A percentile compares a stretch with the other conserved stretches of the same genome.
phyloP scores from a whole-genome alignment of 768 basidiomycete species.

The Coprinopsis marcescibilis region DNA sequence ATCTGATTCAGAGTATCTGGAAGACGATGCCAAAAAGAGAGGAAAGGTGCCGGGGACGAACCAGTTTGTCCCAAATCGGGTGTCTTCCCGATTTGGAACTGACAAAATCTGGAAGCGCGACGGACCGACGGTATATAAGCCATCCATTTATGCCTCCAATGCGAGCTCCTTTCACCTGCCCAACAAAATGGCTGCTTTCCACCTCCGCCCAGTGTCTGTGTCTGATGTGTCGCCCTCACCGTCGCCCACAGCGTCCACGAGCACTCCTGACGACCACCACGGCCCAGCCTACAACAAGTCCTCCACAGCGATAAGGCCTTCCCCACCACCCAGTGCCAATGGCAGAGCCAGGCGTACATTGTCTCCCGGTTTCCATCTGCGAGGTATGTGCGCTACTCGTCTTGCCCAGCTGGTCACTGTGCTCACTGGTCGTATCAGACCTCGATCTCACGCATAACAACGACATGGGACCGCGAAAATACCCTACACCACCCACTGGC shows the following conservation, averaged over 20 bases:
- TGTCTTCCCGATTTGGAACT: neutral
- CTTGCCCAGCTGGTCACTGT: slow-evolving; percentile 1
- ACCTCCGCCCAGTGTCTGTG: slow-evolving; percentile 51
- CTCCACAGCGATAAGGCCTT: slow-evolving; percentile 22
- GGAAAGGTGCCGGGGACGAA: slow-evolving; percentile 1
- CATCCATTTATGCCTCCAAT: slow-evolving; percentile 4
- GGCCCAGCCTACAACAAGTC: slow-evolving; percentile 30
- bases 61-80: slow-evolving; percentile 1
- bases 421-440: slow-evolving; percentile 34
- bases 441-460: slow-evolving; percentile 55
- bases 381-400: slow-evolving; percentile 35
- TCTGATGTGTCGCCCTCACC: slow-evolving; percentile 36
- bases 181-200: slow-evolving; percentile 33
- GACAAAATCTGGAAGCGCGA: neutral
- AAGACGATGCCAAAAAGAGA: neutral
- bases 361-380: slow-evolving; percentile 56
- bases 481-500: slow-evolving; percentile 72
- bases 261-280: slow-evolving; percentile 40
- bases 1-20: neutral
- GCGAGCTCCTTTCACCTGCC: slow-evolving; percentile 16
- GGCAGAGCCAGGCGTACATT: slow-evolving; percentile 46
- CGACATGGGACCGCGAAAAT: slow-evolving; percentile 48
- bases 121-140: slow-evolving; percentile 6
- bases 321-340: slow-evolving; percentile 23
- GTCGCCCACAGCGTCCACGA: slow-evolving; percentile 45